Evolutionary conservation across 2,329 filamentous ascomycete species (phyloP), one percentile per base, ranked within the genome.

Genomic region (Pseudogymnoascus sp.): DNA sequence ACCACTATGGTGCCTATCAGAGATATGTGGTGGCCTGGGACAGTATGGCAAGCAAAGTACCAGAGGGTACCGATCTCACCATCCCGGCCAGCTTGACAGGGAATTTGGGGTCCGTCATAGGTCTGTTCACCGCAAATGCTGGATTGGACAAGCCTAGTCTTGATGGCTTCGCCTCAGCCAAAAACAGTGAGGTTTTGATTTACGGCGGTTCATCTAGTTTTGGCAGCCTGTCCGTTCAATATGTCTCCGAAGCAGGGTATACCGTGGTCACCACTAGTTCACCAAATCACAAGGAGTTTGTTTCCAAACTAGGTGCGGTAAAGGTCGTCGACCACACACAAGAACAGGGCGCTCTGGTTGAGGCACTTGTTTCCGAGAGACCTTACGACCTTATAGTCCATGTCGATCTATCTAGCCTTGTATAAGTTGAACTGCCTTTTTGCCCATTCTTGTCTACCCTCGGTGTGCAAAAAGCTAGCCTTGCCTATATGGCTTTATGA

Each of bases 141-240:
- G 21, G 21, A 23, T 23, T 23, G 21, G 21, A 23, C 21, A 23
- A 23, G 21, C 21, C 21, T 23, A 23, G 21, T 23, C 21, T 23
- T 23, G 21, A 23, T 23, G 21, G 21, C 21, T 23, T 23, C 21
- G 21, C 21, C 21, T 23, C 21, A 23, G 21, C 21, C 21, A 23
- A 23, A 23, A 23, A 23, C 21, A 23, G 3, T 23, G 4, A 23
- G 21, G 67, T 79, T 0, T 65, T 83, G 4, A 69, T 83, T 12
- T 84, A 80, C 78, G 81, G 81, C n/a, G 83, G 81, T 0, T 76
- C 78, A 2, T 77, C 78, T 0, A 75, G 73, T 14, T 78, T 80
- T 0, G 80, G 81, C 1, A 75, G 75, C 41, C 76, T 75, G 45
- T 77, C 77, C 0, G 76, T 81, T 9, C 81, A 83, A 64, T 71